Conservation (phyloP, 805 yeast species). For the Sugiyamaella boreocaroliniensis region DNA sequence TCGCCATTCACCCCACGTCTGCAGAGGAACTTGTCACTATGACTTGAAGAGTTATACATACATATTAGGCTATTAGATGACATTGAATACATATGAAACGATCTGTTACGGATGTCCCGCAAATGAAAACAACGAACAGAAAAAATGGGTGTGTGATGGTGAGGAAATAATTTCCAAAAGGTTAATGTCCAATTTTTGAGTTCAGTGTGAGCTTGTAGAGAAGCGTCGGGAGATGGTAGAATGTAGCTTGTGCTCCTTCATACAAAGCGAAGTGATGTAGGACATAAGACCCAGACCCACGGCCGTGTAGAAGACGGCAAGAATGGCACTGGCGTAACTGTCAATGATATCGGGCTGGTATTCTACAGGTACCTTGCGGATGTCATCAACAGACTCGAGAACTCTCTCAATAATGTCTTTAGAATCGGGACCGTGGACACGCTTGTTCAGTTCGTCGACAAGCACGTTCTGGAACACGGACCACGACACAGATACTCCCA, state of each 20-base stretch:
- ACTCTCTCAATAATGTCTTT: slow-evolving; percentile 35
- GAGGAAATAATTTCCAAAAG: no score
- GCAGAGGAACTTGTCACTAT: slow-evolving; percentile 96
- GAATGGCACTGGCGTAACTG: slow-evolving; percentile 45
- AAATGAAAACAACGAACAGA: no score
- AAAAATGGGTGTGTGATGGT: no score
- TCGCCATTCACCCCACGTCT: slow-evolving; percentile 97
- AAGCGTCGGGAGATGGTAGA: slow-evolving; percentile 26
- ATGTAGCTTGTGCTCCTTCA: slow-evolving; percentile 53
- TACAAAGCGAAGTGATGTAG: slow-evolving; percentile 37
- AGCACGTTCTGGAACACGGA: slow-evolving; percentile 56
- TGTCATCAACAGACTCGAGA: slow-evolving; percentile 46
- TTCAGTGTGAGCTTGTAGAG: not conserved
- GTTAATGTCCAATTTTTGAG: no score
- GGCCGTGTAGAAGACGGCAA: slow-evolving; percentile 44
- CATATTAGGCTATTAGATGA: not conserved
- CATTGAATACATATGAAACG: not conserved
- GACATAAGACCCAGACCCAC: slow-evolving; percentile 38
- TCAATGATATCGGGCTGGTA: slow-evolving; percentile 36
- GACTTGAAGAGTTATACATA: slow-evolving; percentile 29
- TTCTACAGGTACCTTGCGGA: slow-evolving; percentile 40
- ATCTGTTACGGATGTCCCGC: no score
- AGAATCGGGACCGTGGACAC: slow-evolving; percentile 25
- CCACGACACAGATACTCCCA: slow-evolving; percentile 67
- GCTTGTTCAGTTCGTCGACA: slow-evolving; percentile 23